These are phyloP conservation scores for Hygrophorus pudorinus DNA, from an alignment of 768 basidiomycete genomes.

Conservation along the genomic window DNA sequence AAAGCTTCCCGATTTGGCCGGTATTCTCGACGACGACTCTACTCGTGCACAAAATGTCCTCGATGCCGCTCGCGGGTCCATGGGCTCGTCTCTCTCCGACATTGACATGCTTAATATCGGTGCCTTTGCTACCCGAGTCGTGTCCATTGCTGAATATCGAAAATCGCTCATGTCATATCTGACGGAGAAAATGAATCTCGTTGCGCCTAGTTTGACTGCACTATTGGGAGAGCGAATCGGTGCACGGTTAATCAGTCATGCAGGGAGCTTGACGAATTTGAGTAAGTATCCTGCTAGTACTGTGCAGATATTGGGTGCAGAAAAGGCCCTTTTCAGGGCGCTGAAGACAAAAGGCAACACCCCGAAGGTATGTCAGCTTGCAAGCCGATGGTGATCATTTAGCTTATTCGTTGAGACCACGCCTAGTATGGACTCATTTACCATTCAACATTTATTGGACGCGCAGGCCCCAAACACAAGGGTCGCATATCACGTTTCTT, in stretches of 20 bases:
- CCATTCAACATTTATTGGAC: conserved; percentile 94
- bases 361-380: conserved; percentile 56
- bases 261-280: conserved; percentile 91
- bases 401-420: not conserved
- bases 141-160: conserved; percentile 90
- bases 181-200: conserved; percentile 94
- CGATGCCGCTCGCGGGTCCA: conserved; percentile 88
- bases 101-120: conserved; percentile 95
- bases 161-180: conserved; percentile 82
- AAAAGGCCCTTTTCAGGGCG: conserved; percentile 95
- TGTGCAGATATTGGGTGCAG: conserved; percentile 95
- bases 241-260: conserved; percentile 88
- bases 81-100: conserved; percentile 86
- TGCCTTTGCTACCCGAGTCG: conserved; percentile 81
- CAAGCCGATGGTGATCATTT: not conserved
- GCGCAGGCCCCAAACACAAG: conserved; percentile 90
- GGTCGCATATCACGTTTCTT: conserved; percentile 98
- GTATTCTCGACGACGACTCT: conserved; percentile 74
- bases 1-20: conserved; percentile 67
- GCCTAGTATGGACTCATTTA: conserved; percentile 94
- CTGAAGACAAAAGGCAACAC: conserved; percentile 99
- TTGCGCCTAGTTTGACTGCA: conserved; percentile 88
- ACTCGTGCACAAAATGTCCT: conserved; percentile 88
- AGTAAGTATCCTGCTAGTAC: conserved; percentile 98
- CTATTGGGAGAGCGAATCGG: conserved; percentile 89